phyloP scores from a whole-genome alignment of 1,139 yeast genomes.

The Yamadazyma diospyri region DNA sequence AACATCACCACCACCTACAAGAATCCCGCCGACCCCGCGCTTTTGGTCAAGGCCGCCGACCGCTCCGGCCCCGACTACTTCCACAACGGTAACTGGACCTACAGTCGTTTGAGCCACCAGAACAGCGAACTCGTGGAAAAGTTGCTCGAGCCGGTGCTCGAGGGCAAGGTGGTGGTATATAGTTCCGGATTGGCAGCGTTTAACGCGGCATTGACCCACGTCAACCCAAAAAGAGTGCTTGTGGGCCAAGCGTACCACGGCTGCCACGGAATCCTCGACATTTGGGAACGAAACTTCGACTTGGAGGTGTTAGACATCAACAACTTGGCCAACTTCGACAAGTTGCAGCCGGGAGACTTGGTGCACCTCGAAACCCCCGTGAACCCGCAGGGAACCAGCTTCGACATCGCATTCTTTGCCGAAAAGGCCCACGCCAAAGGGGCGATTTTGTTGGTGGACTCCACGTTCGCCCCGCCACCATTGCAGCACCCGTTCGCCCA shows the following conservation, averaged over 20 bases:
- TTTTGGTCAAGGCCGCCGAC: constrained; percentile 43
- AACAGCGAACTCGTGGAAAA: constrained; percentile 66
- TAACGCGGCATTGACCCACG: constrained; percentile 66
- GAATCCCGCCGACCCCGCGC: constrained; percentile 57
- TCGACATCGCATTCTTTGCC: constrained; percentile 51
- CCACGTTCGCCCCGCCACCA: constrained; percentile 95
- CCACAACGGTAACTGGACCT: constrained; percentile 29
- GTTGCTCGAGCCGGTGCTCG: constrained; percentile 56
- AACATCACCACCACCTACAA: constrained; percentile 76
- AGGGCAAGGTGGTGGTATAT: constrained; percentile 60
- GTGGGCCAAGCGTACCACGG: constrained; percentile 88
- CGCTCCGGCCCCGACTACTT: constrained; percentile 14
- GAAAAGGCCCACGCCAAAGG: constrained; percentile 53
- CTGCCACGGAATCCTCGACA: constrained; percentile 62
- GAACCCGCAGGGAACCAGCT: constrained; percentile 76
- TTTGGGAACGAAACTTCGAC: constrained; percentile 60
- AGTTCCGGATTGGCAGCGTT: constrained; percentile 81
- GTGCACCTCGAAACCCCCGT: constrained; percentile 86
- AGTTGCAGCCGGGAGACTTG: constrained; percentile 64
- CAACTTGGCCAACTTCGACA: constrained; percentile 42
- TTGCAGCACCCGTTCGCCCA: constrained; percentile 73
- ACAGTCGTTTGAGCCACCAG: constrained; percentile 75
- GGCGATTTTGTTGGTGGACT: constrained; percentile 69
- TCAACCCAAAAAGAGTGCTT: constrained; percentile 71
- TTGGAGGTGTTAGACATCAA: constrained; percentile 44